A percentile compares a stretch with the other conserved stretches of the same genome.
phyloP scores from a whole-genome alignment of 257 asterid genomes.

The Primulina huaijiensis region DNA sequence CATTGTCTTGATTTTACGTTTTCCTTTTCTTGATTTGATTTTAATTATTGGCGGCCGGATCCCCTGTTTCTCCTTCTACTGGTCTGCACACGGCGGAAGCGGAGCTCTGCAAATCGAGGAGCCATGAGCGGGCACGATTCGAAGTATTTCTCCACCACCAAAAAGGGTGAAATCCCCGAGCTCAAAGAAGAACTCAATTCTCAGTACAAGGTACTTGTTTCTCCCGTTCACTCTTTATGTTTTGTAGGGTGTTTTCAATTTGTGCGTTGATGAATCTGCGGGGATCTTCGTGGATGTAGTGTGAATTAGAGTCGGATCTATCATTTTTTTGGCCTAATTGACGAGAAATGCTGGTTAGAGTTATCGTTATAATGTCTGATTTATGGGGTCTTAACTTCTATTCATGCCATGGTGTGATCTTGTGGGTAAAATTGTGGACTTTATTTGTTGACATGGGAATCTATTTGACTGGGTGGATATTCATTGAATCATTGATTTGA shows the following conservation, averaged over 20 bases:
- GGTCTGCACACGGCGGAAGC: constrained; percentile 13
- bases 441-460: not conserved
- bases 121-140: constrained; percentile 99
- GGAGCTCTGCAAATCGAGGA: constrained; percentile 21
- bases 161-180: constrained; percentile 99
- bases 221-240: not conserved
- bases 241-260: constrained; percentile 27
- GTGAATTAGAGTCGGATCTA: constrained; percentile 42
- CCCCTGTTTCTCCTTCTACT: constrained; percentile 15
- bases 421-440: constrained; percentile 12
- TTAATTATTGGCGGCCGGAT: not conserved
- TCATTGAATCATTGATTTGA: constrained; percentile 15
- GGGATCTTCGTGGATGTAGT: constrained; percentile 27
- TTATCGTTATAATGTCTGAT: constrained; percentile 15
- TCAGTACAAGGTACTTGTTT: constrained; percentile 78
- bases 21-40: too few relatives aligned
- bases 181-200: constrained; percentile 99
- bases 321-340: constrained; percentile 24
- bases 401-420: constrained; percentile 20
- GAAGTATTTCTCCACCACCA: constrained; percentile 95
- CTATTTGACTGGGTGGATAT: constrained; percentile 7
- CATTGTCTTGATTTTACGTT: constrained; percentile 21
- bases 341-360: constrained; percentile 2
- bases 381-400: constrained; percentile 4
- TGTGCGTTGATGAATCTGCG: constrained; percentile 27